Percentiles rank a stretch among this genome's conserved stretches.
phyloP scores from a whole-genome alignment of 108 stramenopile species.

The Nitzschia inconspicua region DNA sequence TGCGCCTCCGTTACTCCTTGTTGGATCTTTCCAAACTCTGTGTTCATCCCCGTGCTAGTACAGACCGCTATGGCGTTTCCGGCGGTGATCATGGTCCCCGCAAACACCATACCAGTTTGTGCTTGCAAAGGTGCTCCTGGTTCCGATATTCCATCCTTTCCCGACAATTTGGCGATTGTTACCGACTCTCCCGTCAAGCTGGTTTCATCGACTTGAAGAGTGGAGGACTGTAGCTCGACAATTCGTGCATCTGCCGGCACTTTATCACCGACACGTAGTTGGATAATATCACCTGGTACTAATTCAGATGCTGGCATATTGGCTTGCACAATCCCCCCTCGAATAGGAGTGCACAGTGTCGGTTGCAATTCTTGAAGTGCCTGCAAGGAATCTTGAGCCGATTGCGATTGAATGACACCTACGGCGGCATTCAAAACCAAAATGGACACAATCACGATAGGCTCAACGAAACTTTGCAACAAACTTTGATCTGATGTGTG shows the following conservation, averaged over 20 bases:
- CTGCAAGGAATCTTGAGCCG: slow-evolving; percentile 85
- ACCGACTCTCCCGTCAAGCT: slow-evolving; percentile 83
- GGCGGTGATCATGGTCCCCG: slow-evolving; percentile 90
- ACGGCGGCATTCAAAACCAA: slow-evolving; percentile 95
- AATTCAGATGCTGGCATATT: slow-evolving; percentile 54
- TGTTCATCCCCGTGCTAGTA: slow-evolving; percentile 87
- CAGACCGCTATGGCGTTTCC: slow-evolving; percentile 91
- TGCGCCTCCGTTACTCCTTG: slow-evolving; percentile 74
- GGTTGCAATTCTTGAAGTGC: slow-evolving; percentile 94
- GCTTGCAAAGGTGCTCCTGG: slow-evolving; percentile 39
- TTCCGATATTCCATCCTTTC: slow-evolving; percentile 26
- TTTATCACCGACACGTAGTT: slow-evolving; percentile 90
- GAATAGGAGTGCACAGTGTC: slow-evolving; percentile 54
- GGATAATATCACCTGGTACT: slow-evolving; percentile 95
- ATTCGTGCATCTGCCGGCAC: slow-evolving; percentile 92
- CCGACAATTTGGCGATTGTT: slow-evolving; percentile 66
- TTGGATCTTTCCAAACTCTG: slow-evolving; percentile 96
- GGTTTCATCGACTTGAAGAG: slow-evolving; percentile 74
- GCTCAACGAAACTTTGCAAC: slow-evolving; percentile 82
- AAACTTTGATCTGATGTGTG: slow-evolving; percentile 18
- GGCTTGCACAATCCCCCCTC: slow-evolving; percentile 32
- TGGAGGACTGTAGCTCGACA: slow-evolving; percentile 44
- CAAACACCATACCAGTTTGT: slow-evolving; percentile 87
- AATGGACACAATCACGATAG: slow-evolving; percentile 91
- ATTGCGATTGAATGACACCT: slow-evolving; percentile 91